Evolutionary conservation across 495 filamentous ascomycete species (phyloP), one percentile per base, ranked within the genome.

Genomic region (Aspergillus nanangensis): DNA sequence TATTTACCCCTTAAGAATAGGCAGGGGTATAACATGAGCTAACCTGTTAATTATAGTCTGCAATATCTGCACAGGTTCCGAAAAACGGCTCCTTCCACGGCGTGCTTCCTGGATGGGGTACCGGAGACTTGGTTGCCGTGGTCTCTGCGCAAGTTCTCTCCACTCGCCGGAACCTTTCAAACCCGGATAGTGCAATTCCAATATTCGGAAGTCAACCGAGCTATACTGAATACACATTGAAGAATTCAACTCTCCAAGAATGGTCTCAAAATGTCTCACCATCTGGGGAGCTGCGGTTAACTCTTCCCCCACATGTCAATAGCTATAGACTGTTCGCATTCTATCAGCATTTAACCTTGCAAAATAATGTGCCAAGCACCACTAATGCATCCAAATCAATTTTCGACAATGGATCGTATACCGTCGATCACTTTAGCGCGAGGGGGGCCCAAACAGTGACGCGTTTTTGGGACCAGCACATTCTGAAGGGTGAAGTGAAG

Each of bases 371-470:
- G 38, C 47, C 44, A 17, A 50, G 57, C 19, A 24, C 37, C 4
- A 39, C 15, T 13, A 47, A 49, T 24, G 10, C 23, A 3, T 35
- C 61, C 5, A 25, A 52, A 17, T 60, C 51, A 1, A 62, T 67
- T 41, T 64, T 55, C 13, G 61, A 69, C 21, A 76, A 76, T 43
- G 76, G 76, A 1, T 74, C 71, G 0, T 76, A 61, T 52, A 57
- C 58, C 4, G 73, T 74, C 7, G 76, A 79, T 49, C 76, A 79
- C 42, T 78, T 70, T 38, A 69, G 62, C 40, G 51, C 61, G 8
- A 38, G 34, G 0, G 76, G 76, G 15, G 74, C 74, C 2, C 51
- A 69, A 47, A 56, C 60, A 1, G 50, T 61, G 2, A 74, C 58
- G 4, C 57, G 67, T 21, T 77, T 75, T 47, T 73, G 71, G 69